Evolutionary conservation across 805 yeast species (phyloP).

Genomic region (Lipomyces oligophaga): DNA sequence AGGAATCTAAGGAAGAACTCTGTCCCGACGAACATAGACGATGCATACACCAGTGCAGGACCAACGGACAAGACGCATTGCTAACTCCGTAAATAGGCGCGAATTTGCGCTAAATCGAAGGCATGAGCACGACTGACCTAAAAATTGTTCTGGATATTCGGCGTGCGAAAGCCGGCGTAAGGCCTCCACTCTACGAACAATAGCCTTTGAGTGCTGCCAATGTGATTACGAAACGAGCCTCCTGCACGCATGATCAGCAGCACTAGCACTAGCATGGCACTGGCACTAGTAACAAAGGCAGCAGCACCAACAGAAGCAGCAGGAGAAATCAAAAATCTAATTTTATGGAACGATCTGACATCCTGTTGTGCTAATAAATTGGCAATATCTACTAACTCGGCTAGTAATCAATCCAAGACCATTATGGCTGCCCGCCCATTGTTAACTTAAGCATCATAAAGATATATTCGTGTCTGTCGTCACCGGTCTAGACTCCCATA

Average conservation of each 20-base stretch:
- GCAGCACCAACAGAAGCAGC: not conserved
- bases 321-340: not conserved
- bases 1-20: too few species aligned
- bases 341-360: not conserved
- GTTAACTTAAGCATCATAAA: too few species aligned
- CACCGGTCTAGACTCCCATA: too few species aligned
- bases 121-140: not conserved
- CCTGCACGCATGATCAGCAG: not conserved
- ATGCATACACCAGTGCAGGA: too few species aligned
- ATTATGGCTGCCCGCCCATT: too few species aligned
- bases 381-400: not conserved
- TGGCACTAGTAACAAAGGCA: not conserved
- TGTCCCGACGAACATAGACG: too few species aligned
- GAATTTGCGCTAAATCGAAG: not conserved
- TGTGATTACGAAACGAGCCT: not conserved
- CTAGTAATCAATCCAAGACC: too few species aligned
- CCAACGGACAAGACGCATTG: not conserved
- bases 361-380: conserved; percentile 3
- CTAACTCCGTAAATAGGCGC: not conserved
- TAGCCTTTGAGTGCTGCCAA: not conserved
- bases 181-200: not conserved
- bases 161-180: not conserved
- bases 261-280: not conserved
- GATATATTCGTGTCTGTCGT: too few species aligned
- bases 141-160: not conserved